phyloP scores from a whole-genome alignment of 2,329 filamentous ascomycete species.

The Nothomitra cinnamomea region DNA sequence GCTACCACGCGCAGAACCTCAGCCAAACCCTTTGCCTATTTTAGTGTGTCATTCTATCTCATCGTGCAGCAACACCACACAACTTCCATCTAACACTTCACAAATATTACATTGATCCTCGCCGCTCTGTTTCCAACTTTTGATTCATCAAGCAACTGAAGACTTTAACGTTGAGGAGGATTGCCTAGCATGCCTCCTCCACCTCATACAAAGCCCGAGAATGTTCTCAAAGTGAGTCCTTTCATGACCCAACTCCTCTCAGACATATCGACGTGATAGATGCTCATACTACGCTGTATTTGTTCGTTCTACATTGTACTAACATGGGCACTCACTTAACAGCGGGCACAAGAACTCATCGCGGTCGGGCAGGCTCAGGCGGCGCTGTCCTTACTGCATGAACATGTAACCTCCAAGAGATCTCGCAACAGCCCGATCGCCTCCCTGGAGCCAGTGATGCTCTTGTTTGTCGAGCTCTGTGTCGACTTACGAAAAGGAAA shows the following conservation, averaged over 20 bases:
- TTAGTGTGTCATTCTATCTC: not conserved
- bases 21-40: not conserved
- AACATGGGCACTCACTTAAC: constrained; percentile 9
- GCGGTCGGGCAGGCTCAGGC: constrained; percentile 87
- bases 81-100: not conserved
- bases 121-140: not conserved
- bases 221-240: constrained; percentile 65
- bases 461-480: constrained; percentile 89
- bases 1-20: not conserved
- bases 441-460: constrained; percentile 94
- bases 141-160: not conserved
- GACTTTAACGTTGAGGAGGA: not conserved
- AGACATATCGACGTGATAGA: not conserved
- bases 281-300: not conserved
- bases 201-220: constrained; percentile 94
- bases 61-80: constrained; percentile 3
- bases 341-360: constrained; percentile 94
- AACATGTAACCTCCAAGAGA: constrained; percentile 97
- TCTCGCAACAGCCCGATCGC: constrained; percentile 94
- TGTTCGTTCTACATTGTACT: constrained; percentile 7
- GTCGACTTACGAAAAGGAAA: constrained; percentile 98
- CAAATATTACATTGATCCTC: not conserved
- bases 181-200: constrained; percentile 65
- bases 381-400: constrained; percentile 86
- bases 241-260: constrained; percentile 3